Base-by-base conservation (phyloP, 108 stramenopile genomes). In the Seminavis robusta region DNA sequence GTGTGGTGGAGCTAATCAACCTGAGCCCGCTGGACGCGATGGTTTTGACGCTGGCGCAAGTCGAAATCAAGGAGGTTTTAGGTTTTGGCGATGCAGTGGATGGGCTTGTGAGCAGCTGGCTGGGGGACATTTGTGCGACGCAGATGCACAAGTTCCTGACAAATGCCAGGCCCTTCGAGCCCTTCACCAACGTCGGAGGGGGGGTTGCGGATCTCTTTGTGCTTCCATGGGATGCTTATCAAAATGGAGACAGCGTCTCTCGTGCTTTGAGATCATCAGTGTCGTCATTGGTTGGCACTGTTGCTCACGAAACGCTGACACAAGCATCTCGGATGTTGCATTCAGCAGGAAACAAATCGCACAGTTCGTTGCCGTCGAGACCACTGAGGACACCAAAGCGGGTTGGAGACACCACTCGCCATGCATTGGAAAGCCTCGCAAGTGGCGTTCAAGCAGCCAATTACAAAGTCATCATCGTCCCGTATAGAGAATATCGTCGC, bases 91-190 rank as follows among this genome's bases (percentile, higher is more conserved):
- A 58, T 7, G 79, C 83, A 20, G 57, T 90, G 30, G 47, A 64
- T 15, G 73, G 67, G 39, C 55, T 89, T 15, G 59, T 71, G 17
- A 41, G 69, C 28, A 63, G 42, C 10, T 94, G 88, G 88, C 62
- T 94, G 17, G 61, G 82, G 49, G 84, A 94, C 48, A 77, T 94
- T 53, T 70, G 82, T 42, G 52, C 80, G 10, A 94, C 86, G 1
- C 92, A 94, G 52, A 51, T 90, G 19, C 81, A 88, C 70, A 90
- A 88, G 48, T 94, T 94, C 63, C 55, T 94, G 8, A 81, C 86
- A 10, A 73, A 75, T 40, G 71, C 85, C 16, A 52, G 79, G 2
- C 88, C 92, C 0, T 76, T 94, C 34, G 77, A 88, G 56, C 78
- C 84, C 0, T 57, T 94, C 24, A 68, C 80, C 8, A 69, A 66